Conservation (phyloP, 371 early-diverging fungal genomes). For the Mortierella sp. region DNA sequence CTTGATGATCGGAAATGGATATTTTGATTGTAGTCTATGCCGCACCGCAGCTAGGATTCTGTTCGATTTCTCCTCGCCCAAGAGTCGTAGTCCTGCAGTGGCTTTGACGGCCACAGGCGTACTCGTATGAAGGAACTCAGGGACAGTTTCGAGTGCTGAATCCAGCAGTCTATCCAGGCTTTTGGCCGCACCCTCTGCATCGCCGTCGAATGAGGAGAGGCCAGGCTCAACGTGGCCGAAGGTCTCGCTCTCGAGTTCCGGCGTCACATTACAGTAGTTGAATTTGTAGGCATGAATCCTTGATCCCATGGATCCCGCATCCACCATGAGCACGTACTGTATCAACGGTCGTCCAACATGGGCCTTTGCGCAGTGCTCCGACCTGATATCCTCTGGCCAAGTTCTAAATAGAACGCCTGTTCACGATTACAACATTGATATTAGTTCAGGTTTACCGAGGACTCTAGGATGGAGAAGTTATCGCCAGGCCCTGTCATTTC, state of each 20-base stretch:
- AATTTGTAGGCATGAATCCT: slow-evolving; percentile 95
- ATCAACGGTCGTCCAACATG: slow-evolving; percentile 67
- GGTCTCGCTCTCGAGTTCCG: slow-evolving; percentile 79
- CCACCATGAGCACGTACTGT: slow-evolving; percentile 84
- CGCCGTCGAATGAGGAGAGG: slow-evolving; percentile 75
- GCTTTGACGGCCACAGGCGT: slow-evolving; percentile 96
- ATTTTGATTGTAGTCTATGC: slow-evolving; percentile 69
- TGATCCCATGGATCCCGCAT: slow-evolving; percentile 97
- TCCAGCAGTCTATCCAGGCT: slow-evolving; percentile 86
- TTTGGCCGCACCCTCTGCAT: slow-evolving; percentile 82
- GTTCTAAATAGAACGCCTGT: slow-evolving; percentile 2
- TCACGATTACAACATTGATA: not conserved
- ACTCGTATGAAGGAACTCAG: slow-evolving; percentile 75
- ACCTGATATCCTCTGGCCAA: slow-evolving; percentile 54
- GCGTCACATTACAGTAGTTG: slow-evolving; percentile 82
- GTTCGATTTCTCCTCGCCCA: slow-evolving; percentile 77
- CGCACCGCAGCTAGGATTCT: slow-evolving; percentile 80
- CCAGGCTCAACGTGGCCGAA: slow-evolving; percentile 92
- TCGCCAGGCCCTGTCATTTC: not conserved
- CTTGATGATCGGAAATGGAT: slow-evolving; percentile 83
- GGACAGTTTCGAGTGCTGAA: slow-evolving; percentile 80
- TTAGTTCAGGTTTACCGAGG: not conserved
- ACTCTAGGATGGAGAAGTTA: too few species aligned
- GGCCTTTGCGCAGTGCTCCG: slow-evolving; percentile 71
- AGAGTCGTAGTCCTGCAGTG: slow-evolving; percentile 91